Base-by-base conservation (phyloP, 1,284 basidiomycete genomes). In the Lentinula novae-zelandiae region DNA sequence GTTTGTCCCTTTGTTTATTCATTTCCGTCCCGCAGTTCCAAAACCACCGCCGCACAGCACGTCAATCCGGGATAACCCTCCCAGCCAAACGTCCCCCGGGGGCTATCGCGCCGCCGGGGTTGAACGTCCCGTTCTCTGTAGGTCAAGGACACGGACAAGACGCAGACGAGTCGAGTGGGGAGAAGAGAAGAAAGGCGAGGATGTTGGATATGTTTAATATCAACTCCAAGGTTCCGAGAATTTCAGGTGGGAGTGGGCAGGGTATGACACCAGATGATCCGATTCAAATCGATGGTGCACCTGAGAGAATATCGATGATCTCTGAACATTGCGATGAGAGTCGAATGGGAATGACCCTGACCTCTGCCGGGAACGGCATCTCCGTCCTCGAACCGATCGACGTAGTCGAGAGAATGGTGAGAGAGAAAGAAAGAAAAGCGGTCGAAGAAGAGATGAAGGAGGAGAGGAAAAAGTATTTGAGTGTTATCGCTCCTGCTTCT, bases 41-140 rank as follows among this genome's bases (percentile, higher is more conserved):
- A 58, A 66, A 66, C 54, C 61, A 55, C 36, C 63, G 65, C 3
- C 17, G 60, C 7, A 13, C 42, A 7, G 33, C 57, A 2, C 38
- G 44, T 1, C 36, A 57, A 53, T 48, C 12, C n/a, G 3, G 61
- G 36, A 54, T 44, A 55, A 38, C 22, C 53, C 36, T 20, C 50
- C 2, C 27, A 27, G 27, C 27, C 3, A 27, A 27, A 27, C 27
- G 27, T 0, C 27, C 27, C 27, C 27, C 27, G 3, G 57, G 48
- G 5, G 49, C 17, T 1, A n/a, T 17, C 7, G 15, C 33, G 3
- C 40, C 49, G 4, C 20, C n/a, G n/a, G 42, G 42, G 7, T 7
- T 15, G 1, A 5, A 20, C n/a, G n/a, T 7, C 27, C 27, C 13
- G 27, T 27, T 27, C 4, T 3, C 3, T 27, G 27, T 27, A 22